Conservation (phyloP, 148 eudicot genomes). For the Rhododendron griersonianum region DNA sequence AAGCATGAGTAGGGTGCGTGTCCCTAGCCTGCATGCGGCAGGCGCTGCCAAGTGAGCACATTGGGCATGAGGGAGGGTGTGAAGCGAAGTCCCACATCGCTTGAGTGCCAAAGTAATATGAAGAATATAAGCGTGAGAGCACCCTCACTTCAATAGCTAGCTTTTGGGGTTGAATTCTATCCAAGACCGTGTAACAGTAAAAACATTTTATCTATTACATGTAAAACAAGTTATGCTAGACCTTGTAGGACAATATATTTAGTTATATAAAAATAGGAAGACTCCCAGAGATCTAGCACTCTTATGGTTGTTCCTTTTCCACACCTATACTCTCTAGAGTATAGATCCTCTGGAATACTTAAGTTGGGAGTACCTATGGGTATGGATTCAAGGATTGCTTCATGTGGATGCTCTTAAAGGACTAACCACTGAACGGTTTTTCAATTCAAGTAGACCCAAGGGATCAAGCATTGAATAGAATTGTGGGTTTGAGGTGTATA, state of each 20-base stretch:
- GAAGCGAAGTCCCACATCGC: no score
- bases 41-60: no score
- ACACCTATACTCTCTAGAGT: not conserved
- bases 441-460: not conserved
- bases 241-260: not conserved
- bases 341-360: not conserved
- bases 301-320: not conserved
- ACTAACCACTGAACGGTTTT: not conserved
- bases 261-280: not conserved
- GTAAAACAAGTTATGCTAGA: not conserved
- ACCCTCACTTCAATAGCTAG: no score
- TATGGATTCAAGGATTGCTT: not conserved
- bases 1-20: no score
- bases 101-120: no score
- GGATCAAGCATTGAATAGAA: not conserved
- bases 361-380: not conserved
- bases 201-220: not conserved
- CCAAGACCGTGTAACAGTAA: not conserved
- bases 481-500: not conserved
- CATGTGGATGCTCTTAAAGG: not conserved
- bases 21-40: no score
- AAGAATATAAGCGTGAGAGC: not conserved
- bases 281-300: not conserved
- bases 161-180: no score
- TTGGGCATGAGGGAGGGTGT: no score